phyloP scores from a whole-genome alignment of 495 filamentous ascomycete species.

The Staphylotrichum longicolle region DNA sequence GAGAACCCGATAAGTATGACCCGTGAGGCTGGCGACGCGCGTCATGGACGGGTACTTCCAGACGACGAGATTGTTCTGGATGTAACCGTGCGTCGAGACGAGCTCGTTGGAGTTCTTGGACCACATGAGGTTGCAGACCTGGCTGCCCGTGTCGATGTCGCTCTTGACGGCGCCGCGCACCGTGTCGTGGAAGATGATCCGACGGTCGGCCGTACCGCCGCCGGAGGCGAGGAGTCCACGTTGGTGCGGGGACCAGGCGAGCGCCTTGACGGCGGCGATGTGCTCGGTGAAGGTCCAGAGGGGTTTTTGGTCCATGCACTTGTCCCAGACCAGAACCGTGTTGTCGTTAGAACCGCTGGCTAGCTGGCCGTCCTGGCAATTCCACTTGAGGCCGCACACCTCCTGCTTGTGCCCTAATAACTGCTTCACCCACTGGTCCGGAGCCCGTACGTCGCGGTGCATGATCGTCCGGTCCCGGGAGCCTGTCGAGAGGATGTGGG shows the following conservation, averaged over 20 bases:
- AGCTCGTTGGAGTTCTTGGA: constrained; percentile 94
- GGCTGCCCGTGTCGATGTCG: constrained; percentile 90
- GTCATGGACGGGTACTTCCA: constrained; percentile 99
- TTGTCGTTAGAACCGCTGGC: constrained; percentile 99
- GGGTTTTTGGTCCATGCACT: constrained; percentile 71
- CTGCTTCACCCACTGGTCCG: constrained; percentile 81
- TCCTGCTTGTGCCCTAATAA: constrained; percentile 97
- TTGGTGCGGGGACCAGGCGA: constrained; percentile 98
- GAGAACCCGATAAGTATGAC: constrained; percentile 92
- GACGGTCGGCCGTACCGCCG: constrained; percentile 89
- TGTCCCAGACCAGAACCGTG: constrained; percentile 97
- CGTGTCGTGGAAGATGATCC: constrained; percentile 98
- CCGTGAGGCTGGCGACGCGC: constrained; percentile 89
- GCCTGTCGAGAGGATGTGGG: constrained; percentile 93
- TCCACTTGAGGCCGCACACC: constrained; percentile 97
- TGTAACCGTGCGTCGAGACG: constrained; percentile 96
- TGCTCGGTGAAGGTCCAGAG: constrained; percentile 91
- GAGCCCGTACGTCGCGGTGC: constrained; percentile 92
- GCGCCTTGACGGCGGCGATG: constrained; percentile 93
- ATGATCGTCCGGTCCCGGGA: constrained; percentile 90
- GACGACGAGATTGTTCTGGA: constrained; percentile 95
- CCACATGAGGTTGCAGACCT: constrained; percentile 97
- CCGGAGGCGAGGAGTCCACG: constrained; percentile 90
- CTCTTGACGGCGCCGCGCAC: constrained; percentile 70
- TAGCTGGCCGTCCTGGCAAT: constrained; percentile 87